Conservation (phyloP, 768 basidiomycete species). For the Suillus paluster region DNA sequence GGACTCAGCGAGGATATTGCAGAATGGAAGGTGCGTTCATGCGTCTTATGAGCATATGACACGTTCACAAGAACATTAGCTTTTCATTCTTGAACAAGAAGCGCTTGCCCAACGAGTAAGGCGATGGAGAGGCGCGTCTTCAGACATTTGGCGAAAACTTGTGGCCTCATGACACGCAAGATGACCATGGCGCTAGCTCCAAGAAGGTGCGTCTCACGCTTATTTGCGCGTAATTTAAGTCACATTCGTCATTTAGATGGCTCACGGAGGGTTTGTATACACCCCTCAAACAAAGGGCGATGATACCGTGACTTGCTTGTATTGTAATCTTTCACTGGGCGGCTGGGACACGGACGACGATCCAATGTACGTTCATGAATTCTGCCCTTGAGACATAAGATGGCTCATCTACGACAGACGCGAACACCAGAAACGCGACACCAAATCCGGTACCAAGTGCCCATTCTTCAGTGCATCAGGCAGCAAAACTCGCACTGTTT, state of each 20-base stretch:
- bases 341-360: constrained; percentile 91
- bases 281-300: constrained; percentile 69
- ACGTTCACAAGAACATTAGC: constrained; percentile 38
- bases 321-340: constrained; percentile 77
- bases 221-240: not conserved
- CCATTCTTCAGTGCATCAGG: constrained; percentile 44
- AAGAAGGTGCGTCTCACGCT: constrained; percentile 52
- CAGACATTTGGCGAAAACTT: constrained; percentile 70
- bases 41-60: not conserved
- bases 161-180: constrained; percentile 76
- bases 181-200: constrained; percentile 71
- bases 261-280: constrained; percentile 86
- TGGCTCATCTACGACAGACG: constrained; percentile 46
- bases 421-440: constrained; percentile 73
- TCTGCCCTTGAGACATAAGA: constrained; percentile 5
- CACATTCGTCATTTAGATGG: constrained; percentile 60
- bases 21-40: constrained; percentile 55
- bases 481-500: constrained; percentile 28
- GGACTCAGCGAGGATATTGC: constrained; percentile 63
- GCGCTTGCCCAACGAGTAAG: constrained; percentile 68
- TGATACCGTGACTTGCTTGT: constrained; percentile 85
- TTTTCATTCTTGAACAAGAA: constrained; percentile 60
- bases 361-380: constrained; percentile 69
- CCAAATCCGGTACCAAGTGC: constrained; percentile 48
- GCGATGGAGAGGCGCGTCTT: constrained; percentile 72